Percentiles rank a stretch among this genome's conserved stretches.
phyloP scores from a whole-genome alignment of 108 stramenopile genomes.

The Fragilariopsis cylindrus region DNA sequence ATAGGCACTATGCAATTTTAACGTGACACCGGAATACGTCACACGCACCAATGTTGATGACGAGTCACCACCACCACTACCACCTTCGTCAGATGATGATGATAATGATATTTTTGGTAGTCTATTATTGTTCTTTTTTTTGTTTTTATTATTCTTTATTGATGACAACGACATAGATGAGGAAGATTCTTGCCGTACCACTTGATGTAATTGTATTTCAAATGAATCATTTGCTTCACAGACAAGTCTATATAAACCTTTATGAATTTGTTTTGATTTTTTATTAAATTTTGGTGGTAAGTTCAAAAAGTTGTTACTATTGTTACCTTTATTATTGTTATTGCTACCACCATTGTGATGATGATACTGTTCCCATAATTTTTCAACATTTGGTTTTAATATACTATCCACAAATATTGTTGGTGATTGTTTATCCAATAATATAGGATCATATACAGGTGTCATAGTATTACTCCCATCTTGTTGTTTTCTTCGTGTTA shows the following conservation, averaged over 20 bases:
- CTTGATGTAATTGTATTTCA: slow-evolving; percentile 24
- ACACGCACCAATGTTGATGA: slow-evolving; percentile 18
- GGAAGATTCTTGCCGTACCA: neutral
- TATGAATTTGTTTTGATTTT: slow-evolving; percentile 21
- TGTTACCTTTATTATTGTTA: neutral
- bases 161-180: neutral
- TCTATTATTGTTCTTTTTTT: slow-evolving; percentile 2
- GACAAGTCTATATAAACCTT: slow-evolving; percentile 13
- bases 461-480: no score
- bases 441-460: slow-evolving; percentile 20
- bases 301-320: neutral
- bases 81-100: no score
- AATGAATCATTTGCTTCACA: slow-evolving; percentile 23
- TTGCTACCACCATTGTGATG: neutral
- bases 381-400: slow-evolving; percentile 21
- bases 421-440: slow-evolving; percentile 19
- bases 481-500: neutral
- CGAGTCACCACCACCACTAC: slow-evolving; percentile 13
- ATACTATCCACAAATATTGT: slow-evolving; percentile 8
- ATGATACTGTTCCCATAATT: slow-evolving; percentile 24
- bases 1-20: slow-evolving; percentile 62
- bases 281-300: slow-evolving; percentile 31
- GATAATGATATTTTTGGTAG: slow-evolving; percentile 44
- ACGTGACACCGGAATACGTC: slow-evolving; percentile 56
- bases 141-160: neutral